phyloP scores from a whole-genome alignment of 2,329 filamentous ascomycete species.

The Aspergillus eucalypticola region DNA sequence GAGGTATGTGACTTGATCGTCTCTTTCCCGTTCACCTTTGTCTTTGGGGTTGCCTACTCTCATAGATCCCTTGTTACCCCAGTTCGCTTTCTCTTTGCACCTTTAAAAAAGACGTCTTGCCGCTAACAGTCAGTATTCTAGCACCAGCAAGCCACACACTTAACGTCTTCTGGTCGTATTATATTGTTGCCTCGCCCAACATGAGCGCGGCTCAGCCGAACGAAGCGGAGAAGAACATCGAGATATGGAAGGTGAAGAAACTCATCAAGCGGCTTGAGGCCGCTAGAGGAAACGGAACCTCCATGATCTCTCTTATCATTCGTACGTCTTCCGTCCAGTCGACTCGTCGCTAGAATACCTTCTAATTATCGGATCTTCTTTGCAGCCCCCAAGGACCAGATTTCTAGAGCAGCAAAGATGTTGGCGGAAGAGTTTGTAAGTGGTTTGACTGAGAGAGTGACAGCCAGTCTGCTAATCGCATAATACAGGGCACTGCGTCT shows the following conservation, averaged over 20 bases:
- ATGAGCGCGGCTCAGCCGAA: conserved; percentile 82
- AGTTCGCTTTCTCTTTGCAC: background rate
- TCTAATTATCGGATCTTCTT: conserved; percentile 22
- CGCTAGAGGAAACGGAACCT: conserved; percentile 96
- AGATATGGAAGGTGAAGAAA: conserved; percentile 96
- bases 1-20: conserved; percentile 22
- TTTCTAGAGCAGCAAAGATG: conserved; percentile 97
- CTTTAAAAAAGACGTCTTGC: background rate
- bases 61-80: background rate
- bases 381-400: conserved; percentile 92
- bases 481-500: conserved; percentile 80
- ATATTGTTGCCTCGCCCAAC: conserved; percentile 51
- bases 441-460: conserved; percentile 17
- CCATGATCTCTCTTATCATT: conserved; percentile 99
- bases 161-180: conserved; percentile 26
- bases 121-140: conserved; percentile 11
- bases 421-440: conserved; percentile 99
- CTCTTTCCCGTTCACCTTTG: background rate
- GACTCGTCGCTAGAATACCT: background rate
- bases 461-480: conserved; percentile 12
- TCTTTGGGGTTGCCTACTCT: background rate
- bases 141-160: conserved; percentile 21
- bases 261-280: conserved; percentile 97
- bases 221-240: conserved; percentile 97
- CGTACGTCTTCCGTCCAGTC: conserved; percentile 60